Evolutionary conservation across 345 rosid genomes (phyloP).

Genomic region (Sisymbrium irio): DNA sequence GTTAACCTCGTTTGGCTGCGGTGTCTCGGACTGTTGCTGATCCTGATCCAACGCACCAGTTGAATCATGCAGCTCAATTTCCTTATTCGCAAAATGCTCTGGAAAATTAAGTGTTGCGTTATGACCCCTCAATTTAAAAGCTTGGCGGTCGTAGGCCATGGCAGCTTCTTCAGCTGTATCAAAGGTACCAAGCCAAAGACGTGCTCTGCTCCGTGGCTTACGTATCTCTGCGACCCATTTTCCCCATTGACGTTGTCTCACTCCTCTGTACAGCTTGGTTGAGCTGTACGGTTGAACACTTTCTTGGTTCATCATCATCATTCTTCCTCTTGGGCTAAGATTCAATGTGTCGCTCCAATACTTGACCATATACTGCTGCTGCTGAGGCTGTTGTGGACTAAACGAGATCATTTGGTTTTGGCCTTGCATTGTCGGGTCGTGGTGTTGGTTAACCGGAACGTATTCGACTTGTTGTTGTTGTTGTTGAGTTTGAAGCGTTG

Average conservation of each 20-base stretch:
- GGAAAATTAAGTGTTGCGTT: constrained; percentile 96
- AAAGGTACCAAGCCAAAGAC: constrained; percentile 91
- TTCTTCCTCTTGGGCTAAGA: constrained; percentile 73
- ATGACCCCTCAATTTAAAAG: constrained; percentile 85
- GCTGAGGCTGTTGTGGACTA: constrained; percentile 53
- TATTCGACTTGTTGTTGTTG: constrained; percentile 39
- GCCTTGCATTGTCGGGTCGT: constrained; percentile 5
- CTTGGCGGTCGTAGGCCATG: constrained; percentile 94
- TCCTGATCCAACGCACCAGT: background rate
- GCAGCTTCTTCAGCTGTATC: constrained; percentile 98
- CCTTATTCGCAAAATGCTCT: constrained; percentile 68
- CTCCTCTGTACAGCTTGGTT: constrained; percentile 91
- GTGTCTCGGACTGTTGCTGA: constrained; percentile 11
- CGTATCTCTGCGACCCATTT: constrained; percentile 99
- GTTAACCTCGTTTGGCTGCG: constrained; percentile 11
- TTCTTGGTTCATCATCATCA: constrained; percentile 78
- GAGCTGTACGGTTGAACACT: constrained; percentile 53
- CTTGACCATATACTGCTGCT: constrained; percentile 59
- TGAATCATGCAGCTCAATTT: constrained; percentile 13
- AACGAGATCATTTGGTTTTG: constrained; percentile 78
- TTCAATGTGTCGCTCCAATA: constrained; percentile 69
- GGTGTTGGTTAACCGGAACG: constrained; percentile 10
- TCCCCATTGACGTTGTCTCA: constrained; percentile 99
- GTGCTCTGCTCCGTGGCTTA: constrained; percentile 86
- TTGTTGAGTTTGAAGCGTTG: constrained; percentile 39